Evolutionary conservation across 352 stramenopile genomes (phyloP), one percentile per base, ranked within the genome.

Genomic region (Globisporangium nunn): DNA sequence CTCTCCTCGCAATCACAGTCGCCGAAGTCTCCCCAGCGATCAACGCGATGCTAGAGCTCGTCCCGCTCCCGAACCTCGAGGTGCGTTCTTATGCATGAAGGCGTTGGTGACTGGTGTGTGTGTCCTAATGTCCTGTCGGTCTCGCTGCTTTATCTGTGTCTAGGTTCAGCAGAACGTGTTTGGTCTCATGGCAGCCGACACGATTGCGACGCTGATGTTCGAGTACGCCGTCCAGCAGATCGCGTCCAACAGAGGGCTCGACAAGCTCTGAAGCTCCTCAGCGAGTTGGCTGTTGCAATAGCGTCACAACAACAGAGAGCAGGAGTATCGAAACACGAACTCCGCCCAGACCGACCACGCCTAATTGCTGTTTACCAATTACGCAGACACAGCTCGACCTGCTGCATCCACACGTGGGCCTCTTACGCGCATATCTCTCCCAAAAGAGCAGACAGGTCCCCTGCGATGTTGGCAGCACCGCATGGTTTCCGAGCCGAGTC

Each of bases 101-200:
- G 23, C 15, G 67, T 29, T 68, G 59, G 68, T 29, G 51, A 30
- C 29, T 48, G 6, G 17, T 15, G 10, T 4, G 43, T 14, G 17
- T n/a, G 0, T 48, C 11, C 37, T 43, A 43, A 43, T 12, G 43
- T 30, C 66, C 31, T 57, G n/a, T 59, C 10, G 23, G 44, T 6
- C 44, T 55, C 17, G 23, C 23, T 66, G 44, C 23, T 23, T 23
- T 23, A 23, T 58, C 23, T 52, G 11, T 29, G 47, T 46, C 4
- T 45, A 88, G 78, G 68, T 75, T 4, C 71, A 78, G 51, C 37
- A 64, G 49, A 47, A 62, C 3, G 61, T 86, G 10, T 74, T 78
- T 30, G 70, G 66, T 48, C 65, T 86, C 33, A 88, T 88, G 74
- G 64, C 49, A 40, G 74, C 64, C 14, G 70, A 88, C 53, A 88